A percentile compares a stretch with the other conserved stretches of the same genome.
Conservation (phyloP, 345 rosid genomes). For the Cochlearia excelsa region DNA sequence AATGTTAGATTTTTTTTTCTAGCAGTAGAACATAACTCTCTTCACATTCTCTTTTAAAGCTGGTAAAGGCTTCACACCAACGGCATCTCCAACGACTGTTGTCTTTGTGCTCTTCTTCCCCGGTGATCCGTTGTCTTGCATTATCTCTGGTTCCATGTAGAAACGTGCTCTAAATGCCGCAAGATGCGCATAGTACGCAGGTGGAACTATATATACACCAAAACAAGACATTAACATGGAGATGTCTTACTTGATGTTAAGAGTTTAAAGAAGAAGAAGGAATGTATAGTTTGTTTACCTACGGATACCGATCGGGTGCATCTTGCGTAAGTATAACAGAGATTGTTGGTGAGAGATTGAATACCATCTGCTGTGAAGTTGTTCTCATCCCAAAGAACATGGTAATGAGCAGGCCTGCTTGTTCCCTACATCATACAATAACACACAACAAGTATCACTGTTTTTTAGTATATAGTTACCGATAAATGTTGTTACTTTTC, state of each 20-base stretch:
- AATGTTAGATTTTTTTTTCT: background rate
- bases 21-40: conserved; percentile 96
- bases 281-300: conserved; percentile 44
- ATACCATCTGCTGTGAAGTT: conserved; percentile 96
- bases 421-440: conserved; percentile 62
- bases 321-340: conserved; percentile 95
- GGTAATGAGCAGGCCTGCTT: conserved; percentile 98
- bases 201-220: conserved; percentile 63
- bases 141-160: conserved; percentile 80
- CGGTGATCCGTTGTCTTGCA: conserved; percentile 65
- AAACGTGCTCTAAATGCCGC: conserved; percentile 98
- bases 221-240: background rate
- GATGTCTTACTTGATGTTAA: too few relatives aligned
- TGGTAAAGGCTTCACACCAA: conserved; percentile 66
- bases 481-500: conserved; percentile 38
- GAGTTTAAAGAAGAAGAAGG: background rate
- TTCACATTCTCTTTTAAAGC: conserved; percentile 98
- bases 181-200: conserved; percentile 94
- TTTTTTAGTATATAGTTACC: background rate
- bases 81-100: conserved; percentile 48
- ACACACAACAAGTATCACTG: background rate
- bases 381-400: conserved; percentile 98
- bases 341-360: conserved; percentile 92
- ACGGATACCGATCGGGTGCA: conserved; percentile 94
- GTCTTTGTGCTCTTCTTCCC: conserved; percentile 44